Conservation (phyloP, 1,284 basidiomycete species). For the Vanrija sp. region DNA sequence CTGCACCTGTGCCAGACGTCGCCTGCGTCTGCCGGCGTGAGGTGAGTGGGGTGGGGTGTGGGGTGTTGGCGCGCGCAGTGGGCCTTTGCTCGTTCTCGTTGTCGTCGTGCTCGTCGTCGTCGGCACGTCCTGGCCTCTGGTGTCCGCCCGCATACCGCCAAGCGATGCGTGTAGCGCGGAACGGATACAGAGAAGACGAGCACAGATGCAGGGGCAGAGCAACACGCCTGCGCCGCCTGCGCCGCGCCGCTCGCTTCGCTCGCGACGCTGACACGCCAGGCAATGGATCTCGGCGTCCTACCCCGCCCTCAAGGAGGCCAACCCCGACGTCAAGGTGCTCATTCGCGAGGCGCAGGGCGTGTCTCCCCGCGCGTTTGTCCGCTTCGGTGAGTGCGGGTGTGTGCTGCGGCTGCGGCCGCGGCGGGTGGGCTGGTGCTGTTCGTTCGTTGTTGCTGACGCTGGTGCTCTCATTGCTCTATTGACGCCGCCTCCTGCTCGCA, state of each 20-base stretch:
- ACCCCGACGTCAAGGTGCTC: constrained; percentile 83
- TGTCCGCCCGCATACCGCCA: too few species aligned
- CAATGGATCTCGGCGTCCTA: constrained; percentile 81
- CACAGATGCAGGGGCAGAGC: too few species aligned
- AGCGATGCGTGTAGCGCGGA: too few species aligned
- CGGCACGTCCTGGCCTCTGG: background rate
- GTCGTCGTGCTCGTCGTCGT: constrained; percentile 2
- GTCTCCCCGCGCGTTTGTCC: constrained; percentile 79
- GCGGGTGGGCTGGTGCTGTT: background rate
- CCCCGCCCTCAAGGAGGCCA: constrained; percentile 75
- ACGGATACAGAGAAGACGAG: too few species aligned
- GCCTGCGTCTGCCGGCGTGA: constrained; percentile 70
- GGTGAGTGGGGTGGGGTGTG: constrained; percentile 59
- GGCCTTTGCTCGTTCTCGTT: background rate
- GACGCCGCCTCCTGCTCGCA: too few species aligned
- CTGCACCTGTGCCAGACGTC: constrained; percentile 80
- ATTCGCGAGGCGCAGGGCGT: constrained; percentile 87
- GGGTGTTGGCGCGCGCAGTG: background rate
- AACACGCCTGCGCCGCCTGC: too few species aligned
- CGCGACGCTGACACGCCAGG: constrained; percentile 50
- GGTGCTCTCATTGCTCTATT: too few species aligned
- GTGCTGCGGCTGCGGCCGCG: too few species aligned
- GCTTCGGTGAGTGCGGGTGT: constrained; percentile 68
- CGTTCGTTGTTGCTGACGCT: background rate
- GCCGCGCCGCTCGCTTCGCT: background rate